Evolutionary conservation across 2,329 filamentous ascomycete species (phyloP).

Genomic region (Beauveria asiatica): DNA sequence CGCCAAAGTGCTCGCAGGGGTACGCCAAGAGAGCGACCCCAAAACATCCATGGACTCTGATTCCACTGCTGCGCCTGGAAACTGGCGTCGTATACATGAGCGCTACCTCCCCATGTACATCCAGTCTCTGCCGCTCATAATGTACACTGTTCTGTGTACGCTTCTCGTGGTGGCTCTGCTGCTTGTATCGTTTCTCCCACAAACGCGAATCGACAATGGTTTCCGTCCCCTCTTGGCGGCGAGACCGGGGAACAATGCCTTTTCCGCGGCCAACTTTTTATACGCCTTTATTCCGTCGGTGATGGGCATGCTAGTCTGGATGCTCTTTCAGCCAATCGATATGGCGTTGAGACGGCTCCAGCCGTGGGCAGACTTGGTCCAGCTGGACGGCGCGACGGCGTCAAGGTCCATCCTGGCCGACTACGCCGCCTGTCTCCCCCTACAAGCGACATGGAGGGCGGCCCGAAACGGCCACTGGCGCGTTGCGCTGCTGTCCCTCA

Average conservation of each 20-base stretch:
- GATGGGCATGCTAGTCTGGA: slow-evolving; percentile 57
- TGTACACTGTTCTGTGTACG: slow-evolving; percentile 53
- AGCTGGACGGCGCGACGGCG: slow-evolving; percentile 50
- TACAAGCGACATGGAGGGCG: slow-evolving; percentile 51
- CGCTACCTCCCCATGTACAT: slow-evolving; percentile 73
- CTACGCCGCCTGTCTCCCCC: slow-evolving; percentile 58
- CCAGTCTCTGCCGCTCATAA: slow-evolving; percentile 54
- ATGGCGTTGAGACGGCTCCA: slow-evolving; percentile 56
- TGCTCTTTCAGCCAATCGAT: slow-evolving; percentile 60
- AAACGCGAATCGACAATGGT: slow-evolving; percentile 55
- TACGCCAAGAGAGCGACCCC: slow-evolving; percentile 22
- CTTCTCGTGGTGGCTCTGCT: slow-evolving; percentile 62
- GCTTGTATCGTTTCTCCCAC: slow-evolving; percentile 68
- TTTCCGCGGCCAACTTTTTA: slow-evolving; percentile 80
- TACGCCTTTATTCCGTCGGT: slow-evolving; percentile 69
- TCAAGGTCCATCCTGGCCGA: slow-evolving; percentile 59
- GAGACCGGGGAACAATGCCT: slow-evolving; percentile 52
- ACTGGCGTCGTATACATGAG: slow-evolving; percentile 29
- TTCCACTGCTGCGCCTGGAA: slow-evolving; percentile 20
- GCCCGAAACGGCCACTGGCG: slow-evolving; percentile 55
- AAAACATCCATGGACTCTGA: slow-evolving; percentile 24
- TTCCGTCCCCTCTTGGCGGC: slow-evolving; percentile 63
- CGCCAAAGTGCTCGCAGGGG: slow-evolving; percentile 16
- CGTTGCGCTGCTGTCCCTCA: slow-evolving; percentile 51
- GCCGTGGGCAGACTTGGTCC: slow-evolving; percentile 58